A percentile compares a stretch with the other conserved stretches of the same genome.
phyloP scores from a whole-genome alignment of 1,284 basidiomycete species.

The Pterulicium gracile region DNA sequence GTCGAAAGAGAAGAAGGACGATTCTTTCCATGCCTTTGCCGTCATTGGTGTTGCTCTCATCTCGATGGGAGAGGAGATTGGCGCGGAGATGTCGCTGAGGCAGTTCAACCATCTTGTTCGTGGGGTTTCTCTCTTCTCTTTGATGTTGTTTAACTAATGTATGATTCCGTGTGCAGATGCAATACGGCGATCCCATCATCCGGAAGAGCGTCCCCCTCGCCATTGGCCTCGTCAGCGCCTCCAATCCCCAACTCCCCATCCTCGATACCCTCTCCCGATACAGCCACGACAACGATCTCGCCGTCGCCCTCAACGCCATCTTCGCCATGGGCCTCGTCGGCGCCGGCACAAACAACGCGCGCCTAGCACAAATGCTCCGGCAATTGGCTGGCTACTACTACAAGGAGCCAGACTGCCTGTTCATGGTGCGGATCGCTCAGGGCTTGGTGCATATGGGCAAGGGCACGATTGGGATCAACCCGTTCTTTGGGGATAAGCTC shows the following conservation, averaged over 20 bases:
- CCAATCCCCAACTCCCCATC: conserved; percentile 92
- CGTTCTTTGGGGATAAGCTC: conserved; percentile 90
- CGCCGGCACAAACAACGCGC: conserved; percentile 96
- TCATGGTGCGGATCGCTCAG: conserved; percentile 94
- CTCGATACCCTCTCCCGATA: conserved; percentile 99
- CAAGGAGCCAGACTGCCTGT: conserved; percentile 95
- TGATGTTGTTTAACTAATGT: conserved; percentile 1
- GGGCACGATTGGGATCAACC: conserved; percentile 96
- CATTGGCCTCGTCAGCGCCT: conserved; percentile 88
- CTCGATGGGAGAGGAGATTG: conserved; percentile 98
- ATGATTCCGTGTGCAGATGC: conserved; percentile 58
- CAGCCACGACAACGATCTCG: conserved; percentile 96
- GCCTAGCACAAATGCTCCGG: conserved; percentile 94
- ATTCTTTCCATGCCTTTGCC: conserved; percentile 89
- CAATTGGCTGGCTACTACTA: conserved; percentile 95
- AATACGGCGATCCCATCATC: conserved; percentile 93
- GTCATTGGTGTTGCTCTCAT: conserved; percentile 92
- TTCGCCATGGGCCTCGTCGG: conserved; percentile 99
- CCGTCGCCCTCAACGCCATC: conserved; percentile 94
- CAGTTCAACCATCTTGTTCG: conserved; percentile 90
- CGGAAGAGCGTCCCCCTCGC: conserved; percentile 94
- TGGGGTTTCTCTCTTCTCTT: too few species aligned
- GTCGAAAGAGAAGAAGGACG: conserved; percentile 31
- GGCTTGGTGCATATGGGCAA: conserved; percentile 99
- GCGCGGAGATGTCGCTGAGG: conserved; percentile 91